These are phyloP conservation scores for Paramyrothecium sp. DNA, from an alignment of 2,329 filamentous ascomycete genomes.

Conservation along the genomic window DNA sequence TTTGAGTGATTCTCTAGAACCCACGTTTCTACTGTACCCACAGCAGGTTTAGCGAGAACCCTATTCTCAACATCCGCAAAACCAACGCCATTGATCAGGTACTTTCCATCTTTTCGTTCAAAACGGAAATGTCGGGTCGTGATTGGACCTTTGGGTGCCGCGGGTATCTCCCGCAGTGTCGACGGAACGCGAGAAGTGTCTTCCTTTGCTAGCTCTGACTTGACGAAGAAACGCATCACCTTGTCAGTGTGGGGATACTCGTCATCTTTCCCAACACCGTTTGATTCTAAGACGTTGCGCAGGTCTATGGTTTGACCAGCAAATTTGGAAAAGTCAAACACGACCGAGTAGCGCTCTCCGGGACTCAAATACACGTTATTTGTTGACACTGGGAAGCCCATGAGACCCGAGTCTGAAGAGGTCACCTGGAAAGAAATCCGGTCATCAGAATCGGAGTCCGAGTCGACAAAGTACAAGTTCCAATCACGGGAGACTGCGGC, in stretches of 20 bases:
- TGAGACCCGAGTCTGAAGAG: slow-evolving; percentile 51
- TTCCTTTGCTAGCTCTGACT: slow-evolving; percentile 20
- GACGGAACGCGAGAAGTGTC: slow-evolving; percentile 34
- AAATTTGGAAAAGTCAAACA: slow-evolving; percentile 52
- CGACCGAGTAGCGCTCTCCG: slow-evolving; percentile 57
- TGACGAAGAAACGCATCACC: slow-evolving; percentile 52
- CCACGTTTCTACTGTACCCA: slow-evolving; percentile 41
- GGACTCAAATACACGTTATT: slow-evolving; percentile 47
- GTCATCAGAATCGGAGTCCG: slow-evolving; percentile 14
- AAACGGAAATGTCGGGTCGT: slow-evolving; percentile 46
- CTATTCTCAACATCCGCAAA: slow-evolving; percentile 21
- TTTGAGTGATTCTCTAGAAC: slow-evolving; percentile 34
- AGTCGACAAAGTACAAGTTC: slow-evolving; percentile 42
- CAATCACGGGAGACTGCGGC: slow-evolving; percentile 46
- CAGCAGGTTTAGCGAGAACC: slow-evolving; percentile 37
- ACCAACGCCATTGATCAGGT: slow-evolving; percentile 48
- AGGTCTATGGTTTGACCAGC: slow-evolving; percentile 46
- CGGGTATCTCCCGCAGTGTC: slow-evolving; percentile 33
- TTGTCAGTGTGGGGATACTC: slow-evolving; percentile 52
- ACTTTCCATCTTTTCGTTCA: slow-evolving; percentile 39
- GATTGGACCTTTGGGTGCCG: slow-evolving; percentile 27
- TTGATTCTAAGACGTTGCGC: slow-evolving; percentile 22
- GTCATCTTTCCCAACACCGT: slow-evolving; percentile 36
- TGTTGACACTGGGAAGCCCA: slow-evolving; percentile 40
- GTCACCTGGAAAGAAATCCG: slow-evolving; percentile 50